phyloP scores from a whole-genome alignment of 2,329 filamentous ascomycete species.

The Colletotrichum sp. region DNA sequence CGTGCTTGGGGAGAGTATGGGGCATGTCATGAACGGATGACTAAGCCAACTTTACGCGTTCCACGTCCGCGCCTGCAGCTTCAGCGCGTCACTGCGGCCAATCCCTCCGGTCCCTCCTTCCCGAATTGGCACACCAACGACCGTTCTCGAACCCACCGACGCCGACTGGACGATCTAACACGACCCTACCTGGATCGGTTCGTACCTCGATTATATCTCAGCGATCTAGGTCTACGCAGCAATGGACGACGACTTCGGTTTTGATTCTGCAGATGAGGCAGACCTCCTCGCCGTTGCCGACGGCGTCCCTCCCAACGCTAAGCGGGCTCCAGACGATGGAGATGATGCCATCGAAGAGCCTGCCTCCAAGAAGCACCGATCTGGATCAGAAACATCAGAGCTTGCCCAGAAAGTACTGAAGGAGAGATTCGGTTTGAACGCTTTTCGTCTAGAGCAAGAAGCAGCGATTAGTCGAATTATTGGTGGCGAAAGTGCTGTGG shows the following conservation, averaged over 20 bases:
- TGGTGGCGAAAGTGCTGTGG: constrained; percentile 44
- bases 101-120: not conserved
- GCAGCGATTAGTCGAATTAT: constrained; percentile 43
- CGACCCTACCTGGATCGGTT: not conserved
- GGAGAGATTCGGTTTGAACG: constrained; percentile 42
- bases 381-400: not conserved
- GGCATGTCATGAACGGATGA: not conserved
- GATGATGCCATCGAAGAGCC: not conserved
- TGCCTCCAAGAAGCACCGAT: not conserved
- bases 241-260: constrained; percentile 26
- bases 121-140: not conserved
- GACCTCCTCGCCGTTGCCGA: constrained; percentile 4
- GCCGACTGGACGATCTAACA: not conserved
- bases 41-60: not conserved
- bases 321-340: not conserved
- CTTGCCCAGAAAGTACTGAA: constrained; percentile 35
- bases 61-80: not conserved
- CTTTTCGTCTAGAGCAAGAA: constrained; percentile 51
- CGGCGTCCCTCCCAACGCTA: not conserved
- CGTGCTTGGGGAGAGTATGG: too few species aligned
- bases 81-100: not conserved
- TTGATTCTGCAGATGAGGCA: constrained; percentile 25
- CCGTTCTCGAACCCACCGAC: not conserved
- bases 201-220: not conserved
- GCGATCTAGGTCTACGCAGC: not conserved